Base-by-base conservation (phyloP, 257 asterid species). In the Pogostemon cablin region DNA sequence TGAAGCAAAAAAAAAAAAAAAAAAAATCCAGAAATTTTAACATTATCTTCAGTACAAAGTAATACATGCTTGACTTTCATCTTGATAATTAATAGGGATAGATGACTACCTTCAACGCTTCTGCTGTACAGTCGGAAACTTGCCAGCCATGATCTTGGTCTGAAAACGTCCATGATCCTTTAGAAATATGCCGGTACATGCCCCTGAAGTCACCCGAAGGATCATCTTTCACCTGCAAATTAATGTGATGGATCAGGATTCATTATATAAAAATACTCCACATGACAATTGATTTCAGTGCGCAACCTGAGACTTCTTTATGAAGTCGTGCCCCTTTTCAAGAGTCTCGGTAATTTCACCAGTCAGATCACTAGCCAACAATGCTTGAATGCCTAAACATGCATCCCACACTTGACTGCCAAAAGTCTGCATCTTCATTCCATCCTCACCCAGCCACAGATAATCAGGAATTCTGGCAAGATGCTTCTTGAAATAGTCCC, bases 321-420 rank as follows among this genome's bases (percentile, higher is more conserved):
- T 62, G 53, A 80, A 88, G 40, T 85, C 81, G n/a, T 86, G 93
- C 48, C 89, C 93, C 75, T 65, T 86, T 58, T 54, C 78, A 0
- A 88, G 86, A 43, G 88, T 86, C 5, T 83, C 86, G 4, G 76
- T 78, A 4, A 83, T 75, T 66, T 86, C 91, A 37, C 79, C 77
- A 2, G 73, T 62, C 55, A 88, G 25, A 55, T 81, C 80, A 72
- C 87, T 70, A 17, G 91, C 82, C 58, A 88, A 74, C 37, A 88
- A 72, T 57, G 95, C 92, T 78, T 88, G 92, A 37, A 86, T 69
- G 6, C 90, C 84, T 59, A 88, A 84, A 66, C 80, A 82, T 0
- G 90, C 69, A 75, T 88, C 95, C 95, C 90, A 88, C 61, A 75
- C 55, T 78, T 88, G 95, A 42, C 92, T 88, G 2, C 95, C 95